Evolutionary conservation across 495 filamentous ascomycete genomes (phyloP).

Genomic region (Bombardia bombarda): DNA sequence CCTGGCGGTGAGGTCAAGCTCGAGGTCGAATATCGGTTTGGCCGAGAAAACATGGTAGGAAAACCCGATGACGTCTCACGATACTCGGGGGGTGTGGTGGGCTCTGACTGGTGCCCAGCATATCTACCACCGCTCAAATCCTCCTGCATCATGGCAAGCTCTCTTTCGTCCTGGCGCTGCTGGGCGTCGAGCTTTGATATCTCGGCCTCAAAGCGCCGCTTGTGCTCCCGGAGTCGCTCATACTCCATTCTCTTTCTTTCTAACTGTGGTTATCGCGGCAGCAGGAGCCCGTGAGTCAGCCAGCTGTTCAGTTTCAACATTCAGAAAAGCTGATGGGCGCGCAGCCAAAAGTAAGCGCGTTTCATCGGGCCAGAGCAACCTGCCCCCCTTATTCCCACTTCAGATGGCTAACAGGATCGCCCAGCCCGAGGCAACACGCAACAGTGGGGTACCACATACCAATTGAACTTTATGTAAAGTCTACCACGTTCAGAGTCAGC

Average conservation of each 20-base stretch:
- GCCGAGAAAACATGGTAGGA: conserved; percentile 63
- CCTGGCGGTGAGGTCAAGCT: conserved; percentile 75
- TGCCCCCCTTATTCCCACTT: too few relatives aligned
- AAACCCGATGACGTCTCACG: conserved; percentile 60
- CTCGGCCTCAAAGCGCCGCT: conserved; percentile 74
- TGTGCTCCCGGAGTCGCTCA: conserved; percentile 78
- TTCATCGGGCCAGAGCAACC: background rate
- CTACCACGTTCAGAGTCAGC: conserved; percentile 21
- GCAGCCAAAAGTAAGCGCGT: background rate
- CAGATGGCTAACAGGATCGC: too few relatives aligned
- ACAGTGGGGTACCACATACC: conserved; percentile 32
- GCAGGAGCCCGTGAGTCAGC: conserved; percentile 10
- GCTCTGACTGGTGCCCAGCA: conserved; percentile 76
- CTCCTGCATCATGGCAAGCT: conserved; percentile 73
- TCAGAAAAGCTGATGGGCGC: too few relatives aligned
- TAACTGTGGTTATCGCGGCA: conserved; percentile 45
- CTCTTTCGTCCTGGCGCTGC: conserved; percentile 68
- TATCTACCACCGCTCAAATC: conserved; percentile 46
- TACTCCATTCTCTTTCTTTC: conserved; percentile 89
- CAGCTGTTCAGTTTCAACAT: too few relatives aligned
- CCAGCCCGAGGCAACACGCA: background rate
- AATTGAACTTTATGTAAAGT: conserved; percentile 52
- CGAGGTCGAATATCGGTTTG: conserved; percentile 75
- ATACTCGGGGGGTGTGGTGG: conserved; percentile 94
- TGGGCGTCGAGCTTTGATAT: conserved; percentile 80